These are phyloP conservation scores for Aspergillus arachidicola DNA, from an alignment of 2,329 filamentous ascomycete species.

Conservation along the genomic window DNA sequence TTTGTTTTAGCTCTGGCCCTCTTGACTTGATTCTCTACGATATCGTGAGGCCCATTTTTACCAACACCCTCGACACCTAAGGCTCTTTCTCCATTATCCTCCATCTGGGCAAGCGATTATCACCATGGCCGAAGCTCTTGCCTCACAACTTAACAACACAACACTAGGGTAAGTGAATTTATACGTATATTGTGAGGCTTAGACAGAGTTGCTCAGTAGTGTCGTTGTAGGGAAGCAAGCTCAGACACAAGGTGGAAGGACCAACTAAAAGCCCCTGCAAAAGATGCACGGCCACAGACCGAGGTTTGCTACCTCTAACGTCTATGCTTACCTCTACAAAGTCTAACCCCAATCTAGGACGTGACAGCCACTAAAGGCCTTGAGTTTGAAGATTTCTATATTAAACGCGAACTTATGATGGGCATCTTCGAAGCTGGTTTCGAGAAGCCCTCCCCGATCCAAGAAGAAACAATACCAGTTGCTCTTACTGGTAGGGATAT, in stretches of 20 bases:
- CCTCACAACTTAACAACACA: constrained; percentile 49
- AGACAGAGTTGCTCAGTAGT: constrained; percentile 17
- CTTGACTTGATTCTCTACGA: neutral
- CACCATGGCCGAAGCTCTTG: constrained; percentile 46
- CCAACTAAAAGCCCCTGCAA: constrained; percentile 48
- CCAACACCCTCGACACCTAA: neutral
- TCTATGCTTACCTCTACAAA: constrained; percentile 11
- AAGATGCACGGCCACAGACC: constrained; percentile 53
- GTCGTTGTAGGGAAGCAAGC: constrained; percentile 37
- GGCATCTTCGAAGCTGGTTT: constrained; percentile 99
- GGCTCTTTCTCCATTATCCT: neutral
- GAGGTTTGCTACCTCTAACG: constrained; percentile 40
- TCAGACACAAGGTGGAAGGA: constrained; percentile 48
- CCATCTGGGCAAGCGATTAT: constrained; percentile 23
- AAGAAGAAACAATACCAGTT: constrained; percentile 98
- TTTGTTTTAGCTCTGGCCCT: no score
- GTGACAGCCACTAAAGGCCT: constrained; percentile 97
- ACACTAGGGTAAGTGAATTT: constrained; percentile 42
- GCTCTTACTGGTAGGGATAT: constrained; percentile 94
- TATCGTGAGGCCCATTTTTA: neutral
- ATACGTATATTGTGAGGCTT: no score
- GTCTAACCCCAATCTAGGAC: constrained; percentile 63
- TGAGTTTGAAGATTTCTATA: constrained; percentile 95
- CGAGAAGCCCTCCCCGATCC: constrained; percentile 97
- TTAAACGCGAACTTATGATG: constrained; percentile 96